Percentiles rank a stretch among this genome's conserved stretches.
These are phyloP conservation scores for Phytophthora litchii DNA, from an alignment of 352 stramenopile species.

Conservation along the genomic window DNA sequence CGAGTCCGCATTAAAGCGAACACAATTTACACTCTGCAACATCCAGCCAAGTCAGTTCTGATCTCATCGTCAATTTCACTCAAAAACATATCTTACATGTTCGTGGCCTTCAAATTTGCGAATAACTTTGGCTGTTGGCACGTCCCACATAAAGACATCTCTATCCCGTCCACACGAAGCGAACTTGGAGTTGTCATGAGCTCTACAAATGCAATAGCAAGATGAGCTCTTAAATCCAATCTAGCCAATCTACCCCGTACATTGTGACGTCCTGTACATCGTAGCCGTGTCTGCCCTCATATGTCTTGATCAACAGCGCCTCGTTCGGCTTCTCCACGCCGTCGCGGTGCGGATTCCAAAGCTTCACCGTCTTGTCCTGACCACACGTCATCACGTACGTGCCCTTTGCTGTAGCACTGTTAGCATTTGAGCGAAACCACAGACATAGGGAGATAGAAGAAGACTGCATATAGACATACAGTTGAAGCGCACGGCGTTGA, in stretches of 20 bases:
- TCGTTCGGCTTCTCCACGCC: slow-evolving; percentile 57
- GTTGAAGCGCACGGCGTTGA: slow-evolving; percentile 87
- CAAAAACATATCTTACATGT: slow-evolving; percentile 40
- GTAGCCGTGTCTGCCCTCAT: slow-evolving; percentile 86
- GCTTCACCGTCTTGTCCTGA: slow-evolving; percentile 84
- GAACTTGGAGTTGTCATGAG: slow-evolving; percentile 87
- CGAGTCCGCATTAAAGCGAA: slow-evolving; percentile 80
- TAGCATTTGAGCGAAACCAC: not conserved
- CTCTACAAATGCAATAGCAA: slow-evolving; percentile 29
- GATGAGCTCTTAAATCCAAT: not conserved
- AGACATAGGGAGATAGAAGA: not conserved
- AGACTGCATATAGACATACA: slow-evolving; percentile 32
- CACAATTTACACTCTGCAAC: slow-evolving; percentile 82
- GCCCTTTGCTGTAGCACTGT: slow-evolving; percentile 65
- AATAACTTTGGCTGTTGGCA: slow-evolving; percentile 85
- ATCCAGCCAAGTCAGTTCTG: not conserved
- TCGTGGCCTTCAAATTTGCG: slow-evolving; percentile 89
- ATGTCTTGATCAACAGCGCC: slow-evolving; percentile 85
- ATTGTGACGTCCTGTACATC: slow-evolving; percentile 91
- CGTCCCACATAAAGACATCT: slow-evolving; percentile 89
- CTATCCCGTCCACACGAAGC: slow-evolving; percentile 88
- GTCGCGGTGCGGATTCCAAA: slow-evolving; percentile 90
- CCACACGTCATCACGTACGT: slow-evolving; percentile 91
- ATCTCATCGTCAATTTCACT: not conserved
- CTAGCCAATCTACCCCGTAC: slow-evolving; percentile 36